phyloP scores from a whole-genome alignment of 2,329 filamentous ascomycete genomes.

The Talaromyces funiculosus region DNA sequence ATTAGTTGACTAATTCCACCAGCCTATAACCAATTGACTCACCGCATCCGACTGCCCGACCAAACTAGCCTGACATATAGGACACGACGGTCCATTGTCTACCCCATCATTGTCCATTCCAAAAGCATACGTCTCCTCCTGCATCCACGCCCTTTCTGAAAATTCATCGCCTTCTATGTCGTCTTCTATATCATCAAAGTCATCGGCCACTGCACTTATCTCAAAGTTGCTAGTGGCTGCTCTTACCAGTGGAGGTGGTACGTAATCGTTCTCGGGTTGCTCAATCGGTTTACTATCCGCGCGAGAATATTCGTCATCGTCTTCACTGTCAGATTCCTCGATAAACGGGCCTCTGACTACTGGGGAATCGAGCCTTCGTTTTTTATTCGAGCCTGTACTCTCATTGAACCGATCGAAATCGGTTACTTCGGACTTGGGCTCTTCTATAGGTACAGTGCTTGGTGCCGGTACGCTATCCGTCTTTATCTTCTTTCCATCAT shows the following conservation, averaged over 20 bases:
- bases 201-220: constrained; percentile 43
- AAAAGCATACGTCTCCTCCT: constrained; percentile 35
- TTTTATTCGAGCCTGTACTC: constrained; percentile 27
- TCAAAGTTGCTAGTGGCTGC: constrained; percentile 41
- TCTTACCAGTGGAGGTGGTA: constrained; percentile 41
- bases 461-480: constrained; percentile 24
- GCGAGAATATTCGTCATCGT: constrained; percentile 27
- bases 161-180: constrained; percentile 61
- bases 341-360: constrained; percentile 31
- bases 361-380: constrained; percentile 26
- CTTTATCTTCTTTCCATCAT: neutral
- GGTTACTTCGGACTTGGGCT: neutral
- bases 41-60: constrained; percentile 48
- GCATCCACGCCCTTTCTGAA: constrained; percentile 58
- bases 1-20: constrained; percentile 10
- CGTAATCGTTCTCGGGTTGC: constrained; percentile 7
- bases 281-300: neutral
- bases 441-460: neutral
- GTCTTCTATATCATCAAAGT: constrained; percentile 58
- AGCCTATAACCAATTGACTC: constrained; percentile 17
- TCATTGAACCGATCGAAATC: constrained; percentile 26
- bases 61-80: constrained; percentile 68
- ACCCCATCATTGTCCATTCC: constrained; percentile 17
- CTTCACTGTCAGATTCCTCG: constrained; percentile 51
- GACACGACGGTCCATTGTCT: constrained; percentile 51